A percentile compares a stretch with the other conserved stretches of the same genome.
These are phyloP conservation scores for Murraya koenigii DNA, from an alignment of 345 rosid species.

Conservation along the genomic window DNA sequence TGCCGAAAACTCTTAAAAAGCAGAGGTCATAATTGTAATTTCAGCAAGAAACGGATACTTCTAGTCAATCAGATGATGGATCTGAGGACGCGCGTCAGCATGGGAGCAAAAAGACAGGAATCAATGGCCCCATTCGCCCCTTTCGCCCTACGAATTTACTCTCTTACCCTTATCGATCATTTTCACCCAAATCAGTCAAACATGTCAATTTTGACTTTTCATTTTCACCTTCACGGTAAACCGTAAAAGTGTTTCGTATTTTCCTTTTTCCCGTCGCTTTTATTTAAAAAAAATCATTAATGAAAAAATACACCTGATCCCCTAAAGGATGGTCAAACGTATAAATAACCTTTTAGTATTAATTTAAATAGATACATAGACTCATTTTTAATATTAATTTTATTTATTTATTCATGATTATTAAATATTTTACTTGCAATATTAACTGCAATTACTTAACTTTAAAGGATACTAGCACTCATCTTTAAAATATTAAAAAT, in stretches of 20 bases:
- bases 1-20: not conserved
- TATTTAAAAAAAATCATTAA: too few species aligned
- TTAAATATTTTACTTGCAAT: too few species aligned
- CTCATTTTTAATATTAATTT: too few species aligned
- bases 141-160: not conserved
- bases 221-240: not conserved
- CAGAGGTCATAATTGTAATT: slow-evolving; percentile 21
- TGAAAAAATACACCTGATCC: too few species aligned
- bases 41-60: slow-evolving; percentile 17
- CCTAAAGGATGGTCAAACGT: too few species aligned
- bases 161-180: not conserved
- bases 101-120: slow-evolving; percentile 24
- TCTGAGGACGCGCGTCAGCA: slow-evolving; percentile 25
- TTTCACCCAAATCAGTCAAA: not conserved
- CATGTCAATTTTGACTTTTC: not conserved
- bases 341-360: too few species aligned
- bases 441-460: too few species aligned
- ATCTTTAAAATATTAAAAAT: too few species aligned
- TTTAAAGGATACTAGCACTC: too few species aligned
- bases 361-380: too few species aligned
- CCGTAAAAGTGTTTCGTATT: not conserved
- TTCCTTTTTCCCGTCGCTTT: not conserved
- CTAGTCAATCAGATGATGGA: not conserved
- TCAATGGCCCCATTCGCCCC: slow-evolving; percentile 11
- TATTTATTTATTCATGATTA: not conserved